phyloP scores from a whole-genome alignment of 2,329 filamentous ascomycete species.

The Tolypocladium endophyticum region DNA sequence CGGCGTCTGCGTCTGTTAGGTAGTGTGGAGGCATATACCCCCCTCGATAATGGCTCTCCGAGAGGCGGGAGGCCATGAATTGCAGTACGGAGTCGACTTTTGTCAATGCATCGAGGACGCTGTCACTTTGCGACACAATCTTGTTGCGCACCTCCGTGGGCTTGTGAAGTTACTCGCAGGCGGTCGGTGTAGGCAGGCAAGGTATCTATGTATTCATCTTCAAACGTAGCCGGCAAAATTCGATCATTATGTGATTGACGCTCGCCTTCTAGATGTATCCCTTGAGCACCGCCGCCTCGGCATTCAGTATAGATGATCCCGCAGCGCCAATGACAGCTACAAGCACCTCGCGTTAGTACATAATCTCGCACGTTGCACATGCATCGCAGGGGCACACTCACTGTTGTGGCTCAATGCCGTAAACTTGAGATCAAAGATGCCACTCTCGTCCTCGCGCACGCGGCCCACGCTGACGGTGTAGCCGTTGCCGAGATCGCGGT shows the following conservation, averaged over 20 bases:
- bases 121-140: not conserved
- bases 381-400: slow-evolving; percentile 23
- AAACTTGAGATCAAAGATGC: slow-evolving; percentile 91
- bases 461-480: slow-evolving; percentile 89
- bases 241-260: not conserved
- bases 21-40: slow-evolving; percentile 3
- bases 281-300: slow-evolving; percentile 84
- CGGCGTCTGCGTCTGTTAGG: not conserved
- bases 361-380: too few relatives aligned
- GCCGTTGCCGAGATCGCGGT: slow-evolving; percentile 73
- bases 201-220: not conserved
- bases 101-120: not conserved
- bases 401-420: slow-evolving; percentile 79
- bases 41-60: not conserved
- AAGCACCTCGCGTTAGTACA: not conserved
- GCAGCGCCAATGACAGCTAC: slow-evolving; percentile 83
- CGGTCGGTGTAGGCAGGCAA: not conserved
- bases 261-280: slow-evolving; percentile 53
- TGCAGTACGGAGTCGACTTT: not conserved
- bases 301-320: slow-evolving; percentile 91
- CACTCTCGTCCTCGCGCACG: slow-evolving; percentile 73
- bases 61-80: not conserved
- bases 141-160: not conserved
- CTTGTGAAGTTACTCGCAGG: too few relatives aligned
- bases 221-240: not conserved